Conservation (phyloP, 2,329 filamentous ascomycete species). For the Diaporthe vaccinii region DNA sequence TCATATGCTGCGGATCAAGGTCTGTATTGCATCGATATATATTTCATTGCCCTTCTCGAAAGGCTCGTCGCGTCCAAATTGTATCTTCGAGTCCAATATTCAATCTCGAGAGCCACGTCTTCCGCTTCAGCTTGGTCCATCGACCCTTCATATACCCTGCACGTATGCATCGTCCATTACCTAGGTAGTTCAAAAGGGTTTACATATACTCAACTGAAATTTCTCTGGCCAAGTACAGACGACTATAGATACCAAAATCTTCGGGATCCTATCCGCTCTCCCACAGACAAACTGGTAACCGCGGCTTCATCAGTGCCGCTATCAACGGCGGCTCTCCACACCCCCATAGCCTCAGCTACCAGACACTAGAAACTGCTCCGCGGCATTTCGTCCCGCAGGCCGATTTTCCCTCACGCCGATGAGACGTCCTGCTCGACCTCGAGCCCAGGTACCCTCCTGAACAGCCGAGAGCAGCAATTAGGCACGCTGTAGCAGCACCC, state of each 20-base stretch:
- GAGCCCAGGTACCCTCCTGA: background rate
- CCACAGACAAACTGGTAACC: background rate
- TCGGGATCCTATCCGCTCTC: background rate
- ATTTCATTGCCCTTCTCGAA: too few relatives aligned
- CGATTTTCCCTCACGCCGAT: background rate
- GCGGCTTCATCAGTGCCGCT: background rate
- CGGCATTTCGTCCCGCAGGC: background rate
- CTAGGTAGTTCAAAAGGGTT: too few relatives aligned
- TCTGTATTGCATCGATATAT: too few relatives aligned
- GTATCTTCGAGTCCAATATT: too few relatives aligned
- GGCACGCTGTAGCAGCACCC: background rate
- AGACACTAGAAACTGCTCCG: background rate
- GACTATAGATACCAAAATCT: background rate
- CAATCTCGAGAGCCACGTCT: too few relatives aligned
- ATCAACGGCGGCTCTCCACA: background rate
- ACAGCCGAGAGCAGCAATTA: conserved; percentile 1
- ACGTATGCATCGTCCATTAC: background rate
- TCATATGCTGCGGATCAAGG: too few relatives aligned
- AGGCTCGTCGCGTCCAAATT: too few relatives aligned
- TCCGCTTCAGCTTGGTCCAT: too few relatives aligned
- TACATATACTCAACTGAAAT: background rate
- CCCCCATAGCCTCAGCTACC: too few relatives aligned
- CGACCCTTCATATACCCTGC: background rate
- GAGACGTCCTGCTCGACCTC: background rate
- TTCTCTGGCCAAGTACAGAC: background rate